phyloP scores from a whole-genome alignment of 805 yeast genomes.

The Metschnikowia corniflorae region DNA sequence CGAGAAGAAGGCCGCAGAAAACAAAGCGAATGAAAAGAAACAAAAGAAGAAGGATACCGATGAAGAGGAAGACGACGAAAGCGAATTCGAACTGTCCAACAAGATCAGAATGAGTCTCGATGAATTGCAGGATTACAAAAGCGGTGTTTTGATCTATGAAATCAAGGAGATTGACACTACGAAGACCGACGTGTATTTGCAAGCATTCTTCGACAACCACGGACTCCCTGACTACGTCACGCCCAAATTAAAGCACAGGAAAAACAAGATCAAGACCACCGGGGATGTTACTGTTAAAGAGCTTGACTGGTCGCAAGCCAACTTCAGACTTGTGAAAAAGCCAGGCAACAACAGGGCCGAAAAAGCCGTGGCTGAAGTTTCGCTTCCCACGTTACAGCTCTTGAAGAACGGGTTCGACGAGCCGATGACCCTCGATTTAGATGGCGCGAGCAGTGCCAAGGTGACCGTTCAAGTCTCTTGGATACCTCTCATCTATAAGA shows the following conservation, averaged over 20 bases:
- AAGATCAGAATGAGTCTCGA: slow-evolving; percentile 52
- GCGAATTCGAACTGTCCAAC: slow-evolving; percentile 20
- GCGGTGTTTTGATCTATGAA: slow-evolving; percentile 76
- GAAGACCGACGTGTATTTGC: slow-evolving; percentile 60
- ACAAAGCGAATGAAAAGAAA: slow-evolving; percentile 15
- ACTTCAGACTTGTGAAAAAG: slow-evolving; percentile 59
- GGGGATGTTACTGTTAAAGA: slow-evolving; percentile 79
- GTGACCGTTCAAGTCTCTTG: slow-evolving; percentile 65
- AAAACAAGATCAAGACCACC: slow-evolving; percentile 37
- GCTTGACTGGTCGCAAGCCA: slow-evolving; percentile 65
- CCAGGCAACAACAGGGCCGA: slow-evolving; percentile 51
- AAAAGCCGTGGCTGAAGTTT: slow-evolving; percentile 56
- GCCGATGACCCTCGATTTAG: slow-evolving; percentile 54
- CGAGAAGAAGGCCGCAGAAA: slow-evolving; percentile 27
- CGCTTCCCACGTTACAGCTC: slow-evolving; percentile 63
- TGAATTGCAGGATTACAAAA: slow-evolving; percentile 53
- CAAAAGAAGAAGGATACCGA: slow-evolving; percentile 36
- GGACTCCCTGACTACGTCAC: slow-evolving; percentile 64
- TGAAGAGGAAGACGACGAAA: slow-evolving; percentile 34
- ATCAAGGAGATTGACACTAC: slow-evolving; percentile 56
- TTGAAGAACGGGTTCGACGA: slow-evolving; percentile 61
- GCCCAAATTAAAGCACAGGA: slow-evolving; percentile 47
- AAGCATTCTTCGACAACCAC: slow-evolving; percentile 71
- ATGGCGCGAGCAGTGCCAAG: slow-evolving; percentile 50
- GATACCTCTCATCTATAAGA: slow-evolving; percentile 64